Percentiles rank a stretch among this genome's conserved stretches.
These are phyloP conservation scores for Aspergillus nomiae DNA, from an alignment of 2,329 filamentous ascomycete species.

Conservation along the genomic window DNA sequence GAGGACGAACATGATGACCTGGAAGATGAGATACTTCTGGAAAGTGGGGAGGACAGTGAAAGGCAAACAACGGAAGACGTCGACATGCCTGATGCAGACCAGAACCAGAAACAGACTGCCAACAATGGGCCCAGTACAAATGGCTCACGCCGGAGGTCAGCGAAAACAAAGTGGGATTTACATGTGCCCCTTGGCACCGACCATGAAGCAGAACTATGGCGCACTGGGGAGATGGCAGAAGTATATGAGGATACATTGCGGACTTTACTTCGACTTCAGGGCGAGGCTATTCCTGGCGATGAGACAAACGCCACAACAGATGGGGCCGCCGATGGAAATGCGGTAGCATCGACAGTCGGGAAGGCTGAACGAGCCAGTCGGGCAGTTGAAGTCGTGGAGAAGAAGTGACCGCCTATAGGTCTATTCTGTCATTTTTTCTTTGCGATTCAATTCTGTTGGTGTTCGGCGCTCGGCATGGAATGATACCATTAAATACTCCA, in stretches of 20 bases:
- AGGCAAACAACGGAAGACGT: slow-evolving; percentile 13
- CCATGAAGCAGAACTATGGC: slow-evolving; percentile 41
- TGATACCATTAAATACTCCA: slow-evolving; percentile 7
- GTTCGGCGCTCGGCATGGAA: slow-evolving; percentile 13
- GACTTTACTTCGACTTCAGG: slow-evolving; percentile 42
- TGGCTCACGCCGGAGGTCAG: background rate
- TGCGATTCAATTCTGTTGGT: slow-evolving; percentile 15
- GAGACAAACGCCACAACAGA: slow-evolving; percentile 21
- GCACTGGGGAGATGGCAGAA: slow-evolving; percentile 43
- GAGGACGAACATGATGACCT: slow-evolving; percentile 58
- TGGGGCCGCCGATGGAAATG: slow-evolving; percentile 31
- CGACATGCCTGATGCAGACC: slow-evolving; percentile 21
- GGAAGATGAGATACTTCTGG: slow-evolving; percentile 46
- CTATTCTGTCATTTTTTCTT: slow-evolving; percentile 11
- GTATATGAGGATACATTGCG: slow-evolving; percentile 45
- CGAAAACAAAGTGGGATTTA: slow-evolving; percentile 32
- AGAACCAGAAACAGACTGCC: background rate
- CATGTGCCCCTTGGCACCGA: slow-evolving; percentile 35
- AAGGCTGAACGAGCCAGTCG: slow-evolving; percentile 48
- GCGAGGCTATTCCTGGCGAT: slow-evolving; percentile 29
- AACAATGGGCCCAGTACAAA: slow-evolving; percentile 1
- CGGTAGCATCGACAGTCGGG: slow-evolving; percentile 48
- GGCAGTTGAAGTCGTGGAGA: slow-evolving; percentile 51
- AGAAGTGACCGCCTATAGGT: slow-evolving; percentile 34
- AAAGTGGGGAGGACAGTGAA: slow-evolving; percentile 16